Base-by-base conservation (phyloP, 2,329 filamentous ascomycete genomes). In the Massarina eburnea region DNA sequence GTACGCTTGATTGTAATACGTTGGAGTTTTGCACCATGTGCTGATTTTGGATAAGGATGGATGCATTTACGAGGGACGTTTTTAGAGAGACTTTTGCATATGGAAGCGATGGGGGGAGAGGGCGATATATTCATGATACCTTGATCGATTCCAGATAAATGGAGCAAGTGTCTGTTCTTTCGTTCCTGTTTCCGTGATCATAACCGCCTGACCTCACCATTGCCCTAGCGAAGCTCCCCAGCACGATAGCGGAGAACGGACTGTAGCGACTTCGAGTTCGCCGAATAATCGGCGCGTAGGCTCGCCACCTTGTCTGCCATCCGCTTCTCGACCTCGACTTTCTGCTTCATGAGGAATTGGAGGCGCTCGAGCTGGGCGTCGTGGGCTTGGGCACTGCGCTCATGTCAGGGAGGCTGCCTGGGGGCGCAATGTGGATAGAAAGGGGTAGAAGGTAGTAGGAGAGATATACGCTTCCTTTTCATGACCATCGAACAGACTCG, bases 321-420 rank as follows among this genome's bases (percentile, higher is more conserved):
- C 6, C 46, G 32, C n/a, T 49, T 42, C 45, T 68, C 66, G 33
- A 68, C 51, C 2, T 49, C 41, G 14, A 46, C 43, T 36, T 68
- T 67, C 26, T 51, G 43, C 7, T 39, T 43, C 15, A 67, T 36
- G 1, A 69, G 55, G 1, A 55, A 40, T 8, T 52, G 42, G 35
- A 69, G 56, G 10, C 55, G 55, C 20, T 49, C 43, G 27, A 64
- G 43, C 43, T 66, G 59, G 8, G 58, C 55, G 36, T 53, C 18
- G 44, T 65, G 55, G 8, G 48, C 52, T 35, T 51, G 15, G 10
- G 48, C 47, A 24, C 64, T 68, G 27, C 27, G 27, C n/a, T 30
- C 5, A 42, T 27, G 22, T 6, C 26, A 19, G 17, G 8, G n/a
- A 39, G 8, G 35, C 5, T 32, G 26, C 17, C 12, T 8, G 12